Evolutionary conservation across 371 early-diverging fungal species (phyloP).

Genomic region (Synchytrium microbalum): DNA sequence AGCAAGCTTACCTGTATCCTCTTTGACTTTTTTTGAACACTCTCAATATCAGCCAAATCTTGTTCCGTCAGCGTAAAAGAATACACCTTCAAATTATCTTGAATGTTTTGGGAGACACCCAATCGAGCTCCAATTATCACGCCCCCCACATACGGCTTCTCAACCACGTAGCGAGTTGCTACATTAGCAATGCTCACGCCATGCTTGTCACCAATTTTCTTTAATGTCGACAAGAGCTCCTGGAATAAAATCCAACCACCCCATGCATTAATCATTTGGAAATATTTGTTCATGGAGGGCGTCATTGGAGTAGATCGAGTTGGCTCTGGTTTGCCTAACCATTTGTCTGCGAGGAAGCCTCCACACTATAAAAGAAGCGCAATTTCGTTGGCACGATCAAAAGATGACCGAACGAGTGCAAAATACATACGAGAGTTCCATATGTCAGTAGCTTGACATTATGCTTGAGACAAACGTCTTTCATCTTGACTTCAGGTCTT

Average conservation of each 20-base stretch:
- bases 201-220: neutral
- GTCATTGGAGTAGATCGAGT: neutral
- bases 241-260: constrained; percentile 2
- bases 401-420: neutral
- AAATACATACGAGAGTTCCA: constrained; percentile 5
- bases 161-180: neutral
- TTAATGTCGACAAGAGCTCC: neutral
- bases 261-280: neutral
- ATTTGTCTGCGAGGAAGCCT: constrained; percentile 1
- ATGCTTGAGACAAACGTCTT: neutral
- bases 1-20: neutral
- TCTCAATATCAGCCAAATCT: constrained; percentile 1
- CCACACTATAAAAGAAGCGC: neutral
- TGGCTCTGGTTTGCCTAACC: neutral
- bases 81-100: neutral
- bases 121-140: constrained; percentile 5
- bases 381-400: neutral
- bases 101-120: neutral
- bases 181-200: constrained; percentile 6
- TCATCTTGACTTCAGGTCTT: constrained; percentile 8
- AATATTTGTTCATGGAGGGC: neutral
- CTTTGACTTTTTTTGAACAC: neutral
- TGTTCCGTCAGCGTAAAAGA: neutral
- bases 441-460: constrained; percentile 10
- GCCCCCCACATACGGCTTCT: constrained; percentile 4